Base-by-base conservation (phyloP, 2,329 filamentous ascomycete species). In the Aspergillaceae sp. region DNA sequence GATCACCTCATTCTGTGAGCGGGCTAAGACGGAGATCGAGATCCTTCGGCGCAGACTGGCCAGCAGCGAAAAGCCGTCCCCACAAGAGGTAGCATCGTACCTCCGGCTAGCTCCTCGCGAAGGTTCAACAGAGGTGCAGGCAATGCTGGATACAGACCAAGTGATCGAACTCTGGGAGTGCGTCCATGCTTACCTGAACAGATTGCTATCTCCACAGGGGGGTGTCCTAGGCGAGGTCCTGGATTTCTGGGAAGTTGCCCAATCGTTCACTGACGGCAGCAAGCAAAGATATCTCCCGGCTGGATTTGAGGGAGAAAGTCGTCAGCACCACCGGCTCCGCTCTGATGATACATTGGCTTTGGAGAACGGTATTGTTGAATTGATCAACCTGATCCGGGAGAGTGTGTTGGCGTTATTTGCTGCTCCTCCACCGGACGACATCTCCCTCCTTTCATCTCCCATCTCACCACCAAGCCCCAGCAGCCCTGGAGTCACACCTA, bases 101-200 rank as follows among this genome's bases (percentile, higher is more conserved):
- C 73, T 98, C 40, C 82, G 86, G 32, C 78, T 84, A 1, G 78
- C 92, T 1, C 78, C 80, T 10, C 82, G 83, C 5, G 86, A 86
- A 58, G 73, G 77, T 1, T 72, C 82, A 4, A 78, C 82, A 44
- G 79, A 78, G 46, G 79, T 77, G 53, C 70, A 73, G 7, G 73
- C 76, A 27, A 78, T 82, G 7, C 76, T 89, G n/a, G 92, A 98
- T 63, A 81, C 83, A 0, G 70, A 83, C 2, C 84, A 91, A 41
- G 78, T 96, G 9, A 77, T 94, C 52, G 89, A 95, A 55, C 78
- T 97, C 49, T 98, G 92, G 92, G 90, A 96, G 58, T 87, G 90
- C 62, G 82, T 94, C 52, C 73, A 87, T 48, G 72, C 77, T 0
- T 92, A 88, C 51, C 65, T 97, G 49, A 82, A 72, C 7, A 80